Base-by-base conservation (phyloP, 441 rosid genomes). In the Francoa sonchifolia region DNA sequence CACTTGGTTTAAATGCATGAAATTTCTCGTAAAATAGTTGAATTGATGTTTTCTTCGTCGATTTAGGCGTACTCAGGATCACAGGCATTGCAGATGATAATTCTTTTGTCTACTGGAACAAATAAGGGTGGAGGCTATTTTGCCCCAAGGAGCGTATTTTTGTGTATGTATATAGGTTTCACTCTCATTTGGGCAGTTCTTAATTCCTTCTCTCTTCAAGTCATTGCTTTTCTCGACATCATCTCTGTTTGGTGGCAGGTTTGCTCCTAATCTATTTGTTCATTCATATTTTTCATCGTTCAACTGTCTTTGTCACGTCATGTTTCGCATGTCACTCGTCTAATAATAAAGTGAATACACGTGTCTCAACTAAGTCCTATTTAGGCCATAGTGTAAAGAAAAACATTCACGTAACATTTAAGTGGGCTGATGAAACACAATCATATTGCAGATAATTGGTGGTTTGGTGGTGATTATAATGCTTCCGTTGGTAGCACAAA, bases 161-260 rank as follows among this genome's bases (percentile, higher is more conserved):
- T 77, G 16, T 60, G 76, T 44, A 74, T 77, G 71, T 77, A 77
- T 28, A 57, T 74, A 2, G 68, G 67, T 6, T 63, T 69, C 22
- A 41, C 67, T 6, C 2, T 74, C 2, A 65, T 74, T 15, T 77
- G 82, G 82, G 86, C 79, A 16, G 31, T 77, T 0, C 79, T 77
- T 48, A 74, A 77, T 61, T 66, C 79, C 5, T 74, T 74, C 23
- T 72, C 82, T 8, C 51, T 77, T 11, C 54, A 60, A 60, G 73
- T 77, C 21, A 59, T 77, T 48, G 86, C 86, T 31, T 49, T 68
- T 48, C 48, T 77, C 33, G 72, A 60, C 62, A 42, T 71, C 1
- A 65, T 77, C 44, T 77, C 82, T 17, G 62, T 77, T 0, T 74
- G 76, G 79, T 77, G 86, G 86, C 86, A 77, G 82, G 85, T 71